Evolutionary conservation across 257 asterid genomes (phyloP).

Genomic region (Datura wrightii): DNA sequence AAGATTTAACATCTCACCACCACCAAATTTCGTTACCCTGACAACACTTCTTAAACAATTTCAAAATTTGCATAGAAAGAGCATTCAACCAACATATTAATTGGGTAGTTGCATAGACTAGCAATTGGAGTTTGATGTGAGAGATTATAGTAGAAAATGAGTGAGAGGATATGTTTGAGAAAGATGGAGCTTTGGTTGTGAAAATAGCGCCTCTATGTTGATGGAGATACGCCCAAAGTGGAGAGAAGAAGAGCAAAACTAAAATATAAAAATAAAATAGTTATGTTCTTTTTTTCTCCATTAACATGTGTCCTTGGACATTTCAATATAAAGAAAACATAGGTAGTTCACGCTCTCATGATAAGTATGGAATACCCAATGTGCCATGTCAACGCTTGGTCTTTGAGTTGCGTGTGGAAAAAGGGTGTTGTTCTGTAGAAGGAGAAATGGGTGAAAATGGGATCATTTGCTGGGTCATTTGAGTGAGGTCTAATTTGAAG

Average conservation of each 20-base stretch:
- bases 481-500: not conserved
- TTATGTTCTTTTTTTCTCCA: not conserved
- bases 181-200: not conserved
- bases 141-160: not conserved
- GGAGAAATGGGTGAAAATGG: constrained; percentile 8
- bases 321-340: not conserved
- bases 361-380: not conserved
- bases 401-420: not conserved
- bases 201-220: not conserved
- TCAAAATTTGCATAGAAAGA: no score
- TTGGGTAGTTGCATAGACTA: no score
- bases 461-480: not conserved
- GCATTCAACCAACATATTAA: no score
- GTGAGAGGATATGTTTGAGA: not conserved
- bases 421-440: not conserved
- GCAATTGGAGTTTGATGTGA: constrained; percentile 2
- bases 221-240: not conserved
- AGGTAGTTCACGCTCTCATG: not conserved
- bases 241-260: not conserved
- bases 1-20: no score
- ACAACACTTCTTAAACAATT: no score
- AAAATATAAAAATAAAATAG: not conserved
- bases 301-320: not conserved
- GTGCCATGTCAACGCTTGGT: not conserved
- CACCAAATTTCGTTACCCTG: no score